Evolutionary conservation across 129 eudicot species (phyloP).

Genomic region (Helianthus annuus): HanXRQr2.0-SUNRISE NC_035445.2:67648153-67648652

Average conservation of each 20-base stretch:
- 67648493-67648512: slow-evolving; percentile 90
- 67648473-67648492: slow-evolving; percentile 92
- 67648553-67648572: slow-evolving; percentile 87
- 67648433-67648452: background rate
- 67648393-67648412: background rate
- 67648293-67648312: too few relatives aligned
- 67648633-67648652: slow-evolving; percentile 72
- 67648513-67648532: slow-evolving; percentile 98
- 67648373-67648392: background rate
- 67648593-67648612: slow-evolving; percentile 81
- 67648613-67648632: slow-evolving; percentile 93
- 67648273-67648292: too few relatives aligned
- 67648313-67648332: too few relatives aligned
- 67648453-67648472: background rate
- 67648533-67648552: slow-evolving; percentile 92
- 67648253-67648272: too few relatives aligned
- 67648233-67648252: too few relatives aligned
- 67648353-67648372: background rate
- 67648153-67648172: too few relatives aligned
- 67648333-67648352: too few relatives aligned
- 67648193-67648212: too few relatives aligned
- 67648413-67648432: background rate
- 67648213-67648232: too few relatives aligned
- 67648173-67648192: too few relatives aligned
- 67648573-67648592: slow-evolving; percentile 86